Percentiles rank a stretch among this genome's conserved stretches.
Evolutionary conservation across 768 basidiomycete species (phyloP).

Genomic region (Porphyrellus cyaneotinctus): DNA sequence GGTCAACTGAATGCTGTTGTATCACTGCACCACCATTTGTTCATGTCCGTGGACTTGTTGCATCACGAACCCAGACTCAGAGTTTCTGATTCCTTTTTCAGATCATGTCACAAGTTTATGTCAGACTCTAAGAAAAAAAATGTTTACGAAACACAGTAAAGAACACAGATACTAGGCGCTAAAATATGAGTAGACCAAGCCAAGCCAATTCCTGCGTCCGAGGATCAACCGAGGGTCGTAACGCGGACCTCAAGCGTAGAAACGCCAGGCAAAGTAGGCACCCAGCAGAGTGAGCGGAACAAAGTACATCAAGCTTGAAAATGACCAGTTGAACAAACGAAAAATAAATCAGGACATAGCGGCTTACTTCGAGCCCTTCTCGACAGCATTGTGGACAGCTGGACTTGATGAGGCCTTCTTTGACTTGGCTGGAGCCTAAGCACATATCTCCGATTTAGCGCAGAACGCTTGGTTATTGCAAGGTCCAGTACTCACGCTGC

Average conservation of each 20-base stretch:
- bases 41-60: too few species aligned
- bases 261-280: conserved; percentile 87
- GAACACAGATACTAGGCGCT: conserved; percentile 8
- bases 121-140: background rate
- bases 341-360: background rate
- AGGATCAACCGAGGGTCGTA: background rate
- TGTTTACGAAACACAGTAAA: conserved; percentile 21
- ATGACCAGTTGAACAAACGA: conserved; percentile 1
- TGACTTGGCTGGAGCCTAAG: conserved; percentile 51
- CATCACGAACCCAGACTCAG: too few species aligned
- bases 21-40: background rate
- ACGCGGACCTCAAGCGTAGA: conserved; percentile 41
- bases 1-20: background rate
- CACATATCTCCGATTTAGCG: conserved; percentile 1
- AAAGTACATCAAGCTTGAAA: conserved; percentile 71
- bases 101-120: background rate
- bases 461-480: background rate
- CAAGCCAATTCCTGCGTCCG: background rate
- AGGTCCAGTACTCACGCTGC: conserved; percentile 43
- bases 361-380: conserved; percentile 66
- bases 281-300: conserved; percentile 73
- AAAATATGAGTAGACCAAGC: conserved; percentile 10
- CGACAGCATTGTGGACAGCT: conserved; percentile 42
- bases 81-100: too few species aligned
- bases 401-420: conserved; percentile 44